These are phyloP conservation scores for Ulota crispa DNA, from an alignment of 225 moss, liverwort and hornwort species.

Conservation along the genomic window DNA sequence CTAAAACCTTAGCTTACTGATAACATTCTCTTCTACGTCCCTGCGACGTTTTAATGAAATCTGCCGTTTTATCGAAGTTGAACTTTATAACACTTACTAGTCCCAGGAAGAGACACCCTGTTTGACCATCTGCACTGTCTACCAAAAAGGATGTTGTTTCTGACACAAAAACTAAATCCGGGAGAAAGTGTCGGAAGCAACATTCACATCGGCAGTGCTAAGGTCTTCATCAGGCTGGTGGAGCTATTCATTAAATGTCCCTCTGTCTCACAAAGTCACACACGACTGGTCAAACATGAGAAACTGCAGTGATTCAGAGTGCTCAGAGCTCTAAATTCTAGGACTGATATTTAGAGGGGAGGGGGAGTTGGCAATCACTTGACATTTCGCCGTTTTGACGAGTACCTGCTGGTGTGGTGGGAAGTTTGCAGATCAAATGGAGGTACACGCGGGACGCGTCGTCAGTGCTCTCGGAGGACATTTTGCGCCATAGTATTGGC, in stretches of 20 bases:
- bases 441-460: neutral
- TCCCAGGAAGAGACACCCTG: neutral
- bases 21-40: too few species aligned
- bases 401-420: neutral
- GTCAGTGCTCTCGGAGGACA: neutral
- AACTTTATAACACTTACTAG: neutral
- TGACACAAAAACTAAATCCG: too few species aligned
- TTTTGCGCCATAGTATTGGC: neutral
- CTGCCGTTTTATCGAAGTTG: too few species aligned
- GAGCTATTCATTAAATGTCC: neutral
- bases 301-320: neutral
- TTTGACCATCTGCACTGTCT: neutral
- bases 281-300: too few species aligned
- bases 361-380: too few species aligned
- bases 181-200: too few species aligned
- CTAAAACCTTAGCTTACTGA: too few species aligned
- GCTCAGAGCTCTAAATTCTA: neutral
- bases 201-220: too few species aligned
- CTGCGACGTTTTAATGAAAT: too few species aligned
- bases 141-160: too few species aligned
- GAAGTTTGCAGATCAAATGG: conserved; percentile 26
- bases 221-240: neutral
- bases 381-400: neutral
- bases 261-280: too few species aligned
- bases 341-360: neutral